These are phyloP conservation scores for Mortierella polycephala DNA, from an alignment of 371 early-diverging fungal genomes.

Conservation along the genomic window DNA sequence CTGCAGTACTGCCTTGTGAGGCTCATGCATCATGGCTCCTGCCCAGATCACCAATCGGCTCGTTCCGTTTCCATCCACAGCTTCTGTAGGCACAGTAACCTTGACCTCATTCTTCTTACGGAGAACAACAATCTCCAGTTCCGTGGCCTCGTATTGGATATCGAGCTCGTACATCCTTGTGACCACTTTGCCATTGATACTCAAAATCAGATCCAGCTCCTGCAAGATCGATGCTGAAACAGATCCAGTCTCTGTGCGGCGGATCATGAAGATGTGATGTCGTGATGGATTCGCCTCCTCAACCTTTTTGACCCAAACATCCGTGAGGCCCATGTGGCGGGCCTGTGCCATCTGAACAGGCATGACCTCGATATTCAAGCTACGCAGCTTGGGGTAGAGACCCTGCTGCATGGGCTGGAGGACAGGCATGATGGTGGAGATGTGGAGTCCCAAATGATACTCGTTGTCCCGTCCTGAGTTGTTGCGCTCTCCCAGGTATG, in stretches of 20 bases:
- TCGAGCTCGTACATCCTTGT: slow-evolving; percentile 80
- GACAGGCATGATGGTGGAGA: slow-evolving; percentile 65
- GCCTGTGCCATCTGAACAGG: slow-evolving; percentile 83
- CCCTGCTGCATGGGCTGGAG: slow-evolving; percentile 61
- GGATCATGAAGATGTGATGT: slow-evolving; percentile 79
- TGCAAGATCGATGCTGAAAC: slow-evolving; percentile 73
- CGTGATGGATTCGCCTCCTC: slow-evolving; percentile 77
- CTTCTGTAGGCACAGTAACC: slow-evolving; percentile 67
- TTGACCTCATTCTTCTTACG: slow-evolving; percentile 76
- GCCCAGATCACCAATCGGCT: slow-evolving; percentile 81
- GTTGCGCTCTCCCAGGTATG: slow-evolving; percentile 82
- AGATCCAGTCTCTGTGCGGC: slow-evolving; percentile 74
- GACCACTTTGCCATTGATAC: slow-evolving; percentile 75
- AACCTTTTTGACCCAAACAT: slow-evolving; percentile 77
- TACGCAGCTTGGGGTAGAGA: slow-evolving; percentile 60
- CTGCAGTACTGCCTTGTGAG: slow-evolving; percentile 86
- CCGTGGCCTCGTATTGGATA: slow-evolving; percentile 65
- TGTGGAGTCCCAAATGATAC: slow-evolving; percentile 81
- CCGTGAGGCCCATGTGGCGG: slow-evolving; percentile 80
- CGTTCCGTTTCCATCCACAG: slow-evolving; percentile 75
- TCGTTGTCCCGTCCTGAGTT: slow-evolving; percentile 75
- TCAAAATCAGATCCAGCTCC: slow-evolving; percentile 81
- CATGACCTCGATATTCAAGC: slow-evolving; percentile 77
- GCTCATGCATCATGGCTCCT: slow-evolving; percentile 76
- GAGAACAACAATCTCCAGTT: slow-evolving; percentile 71